These are phyloP conservation scores for Uromyces viciae-fabae DNA, from an alignment of 1,284 basidiomycete species.

Conservation along the genomic window DNA sequence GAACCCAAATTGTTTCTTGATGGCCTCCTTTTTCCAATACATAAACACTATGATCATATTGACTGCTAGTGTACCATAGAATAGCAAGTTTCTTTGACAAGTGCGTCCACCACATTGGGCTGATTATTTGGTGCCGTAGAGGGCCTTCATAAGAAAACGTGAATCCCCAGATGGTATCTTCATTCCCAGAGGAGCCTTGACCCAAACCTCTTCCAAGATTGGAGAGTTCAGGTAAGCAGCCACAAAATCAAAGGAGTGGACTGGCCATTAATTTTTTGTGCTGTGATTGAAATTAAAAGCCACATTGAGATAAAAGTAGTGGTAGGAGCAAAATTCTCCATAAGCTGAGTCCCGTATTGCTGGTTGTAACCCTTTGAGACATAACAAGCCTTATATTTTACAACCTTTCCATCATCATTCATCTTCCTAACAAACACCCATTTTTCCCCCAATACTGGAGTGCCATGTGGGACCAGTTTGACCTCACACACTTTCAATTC, in stretches of 20 bases:
- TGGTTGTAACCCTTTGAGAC: neutral
- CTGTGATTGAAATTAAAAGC: neutral
- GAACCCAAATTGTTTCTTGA: neutral
- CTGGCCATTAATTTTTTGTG: neutral
- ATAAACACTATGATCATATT: neutral
- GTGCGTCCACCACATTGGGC: neutral
- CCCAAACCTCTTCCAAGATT: neutral
- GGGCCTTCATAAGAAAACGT: neutral
- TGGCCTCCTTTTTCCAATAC: neutral
- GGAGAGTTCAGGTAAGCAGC: neutral
- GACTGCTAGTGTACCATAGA: neutral
- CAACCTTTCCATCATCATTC: neutral
- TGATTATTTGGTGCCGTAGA: neutral
- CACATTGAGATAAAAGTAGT: neutral
- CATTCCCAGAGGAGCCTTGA: neutral
- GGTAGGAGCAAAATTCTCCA: neutral
- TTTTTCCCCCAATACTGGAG: too few species aligned
- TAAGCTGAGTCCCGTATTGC: neutral
- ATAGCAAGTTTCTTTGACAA: neutral
- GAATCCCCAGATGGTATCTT: neutral
- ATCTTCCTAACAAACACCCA: neutral
- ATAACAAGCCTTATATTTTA: neutral
- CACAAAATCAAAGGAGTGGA: neutral
- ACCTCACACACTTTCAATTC: too few species aligned
- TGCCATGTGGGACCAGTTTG: too few species aligned